These are phyloP conservation scores for Penicillium corylophilum DNA, from an alignment of 2,329 filamentous ascomycete genomes.

Conservation along the genomic window DNA sequence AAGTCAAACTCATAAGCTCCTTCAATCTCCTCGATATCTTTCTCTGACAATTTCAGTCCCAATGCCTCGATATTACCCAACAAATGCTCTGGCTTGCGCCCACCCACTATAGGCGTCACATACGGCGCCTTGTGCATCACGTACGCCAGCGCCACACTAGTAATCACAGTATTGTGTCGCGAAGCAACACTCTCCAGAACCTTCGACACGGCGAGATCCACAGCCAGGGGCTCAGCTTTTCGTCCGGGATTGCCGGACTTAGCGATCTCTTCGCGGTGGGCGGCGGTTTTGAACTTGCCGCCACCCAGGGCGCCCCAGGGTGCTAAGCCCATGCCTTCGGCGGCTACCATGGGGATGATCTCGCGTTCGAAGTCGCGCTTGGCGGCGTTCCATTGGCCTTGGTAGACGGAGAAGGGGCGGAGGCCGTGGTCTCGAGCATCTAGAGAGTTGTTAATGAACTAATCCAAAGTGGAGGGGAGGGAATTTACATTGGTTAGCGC, in stretches of 20 bases:
- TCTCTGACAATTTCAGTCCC: conserved; percentile 49
- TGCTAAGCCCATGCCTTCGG: conserved; percentile 61
- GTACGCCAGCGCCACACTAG: conserved; percentile 50
- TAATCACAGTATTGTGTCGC: conserved; percentile 15
- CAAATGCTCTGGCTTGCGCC: conserved; percentile 54
- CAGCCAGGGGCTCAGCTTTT: conserved; percentile 11
- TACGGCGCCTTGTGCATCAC: conserved; percentile 53
- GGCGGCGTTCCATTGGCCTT: conserved; percentile 61
- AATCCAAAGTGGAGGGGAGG: not conserved
- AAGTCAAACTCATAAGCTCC: conserved; percentile 53
- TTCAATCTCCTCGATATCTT: conserved; percentile 56
- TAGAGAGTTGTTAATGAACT: conserved; percentile 5
- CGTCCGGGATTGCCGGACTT: conserved; percentile 30
- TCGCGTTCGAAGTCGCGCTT: conserved; percentile 68
- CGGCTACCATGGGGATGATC: conserved; percentile 64
- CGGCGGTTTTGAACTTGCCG: conserved; percentile 51
- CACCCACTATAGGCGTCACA: conserved; percentile 56
- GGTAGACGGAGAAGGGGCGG: conserved; percentile 67
- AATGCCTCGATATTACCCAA: conserved; percentile 58
- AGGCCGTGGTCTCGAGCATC: conserved; percentile 69
- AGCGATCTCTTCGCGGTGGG: conserved; percentile 28
- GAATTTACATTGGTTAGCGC: conserved; percentile 59
- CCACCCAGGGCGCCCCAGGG: conserved; percentile 55
- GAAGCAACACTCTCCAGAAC: conserved; percentile 20
- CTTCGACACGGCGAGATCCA: conserved; percentile 20